Percentiles rank a stretch among this genome's conserved stretches.
Evolutionary conservation across 2,329 filamentous ascomycete genomes (phyloP).

Genomic region (Ramularia endophylla): DNA sequence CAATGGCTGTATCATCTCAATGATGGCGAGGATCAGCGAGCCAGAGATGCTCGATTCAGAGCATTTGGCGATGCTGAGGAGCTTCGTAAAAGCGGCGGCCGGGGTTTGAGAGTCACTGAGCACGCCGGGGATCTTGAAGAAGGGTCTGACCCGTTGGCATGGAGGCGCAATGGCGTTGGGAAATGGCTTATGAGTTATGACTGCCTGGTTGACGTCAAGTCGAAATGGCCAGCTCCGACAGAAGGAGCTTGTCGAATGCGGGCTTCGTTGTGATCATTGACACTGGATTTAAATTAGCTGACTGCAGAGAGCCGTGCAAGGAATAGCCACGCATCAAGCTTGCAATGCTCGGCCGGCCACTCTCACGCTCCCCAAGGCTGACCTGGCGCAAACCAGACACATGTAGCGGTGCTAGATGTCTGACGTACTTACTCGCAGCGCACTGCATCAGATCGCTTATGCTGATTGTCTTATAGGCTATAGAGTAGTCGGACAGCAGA

Average conservation of each 20-base stretch:
- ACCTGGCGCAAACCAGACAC: too few species aligned
- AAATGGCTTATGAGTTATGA: slow-evolving; percentile 14
- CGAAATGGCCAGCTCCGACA: slow-evolving; percentile 7
- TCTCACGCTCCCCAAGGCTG: too few species aligned
- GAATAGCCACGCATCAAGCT: too few species aligned
- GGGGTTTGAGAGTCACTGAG: not conserved
- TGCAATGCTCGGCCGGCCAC: too few species aligned
- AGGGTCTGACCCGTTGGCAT: slow-evolving; percentile 12
- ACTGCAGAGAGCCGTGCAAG: too few species aligned
- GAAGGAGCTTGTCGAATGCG: not conserved
- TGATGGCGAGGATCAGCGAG: slow-evolving; percentile 52
- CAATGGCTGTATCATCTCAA: slow-evolving; percentile 58
- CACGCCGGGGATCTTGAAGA: slow-evolving; percentile 7
- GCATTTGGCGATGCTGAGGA: slow-evolving; percentile 9
- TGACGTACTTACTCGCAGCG: too few species aligned
- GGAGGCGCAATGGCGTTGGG: slow-evolving; percentile 14
- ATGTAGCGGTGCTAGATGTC: too few species aligned
- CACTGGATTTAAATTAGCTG: too few species aligned
- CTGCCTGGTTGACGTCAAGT: slow-evolving; percentile 11
- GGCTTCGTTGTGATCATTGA: slow-evolving; percentile 7
- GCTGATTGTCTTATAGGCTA: too few species aligned
- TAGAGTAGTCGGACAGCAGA: too few species aligned
- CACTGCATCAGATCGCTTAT: too few species aligned
- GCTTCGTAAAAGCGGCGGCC: slow-evolving; percentile 1
- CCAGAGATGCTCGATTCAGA: slow-evolving; percentile 8